Conservation (phyloP, 768 basidiomycete genomes). For the Boletus patriciae region DNA sequence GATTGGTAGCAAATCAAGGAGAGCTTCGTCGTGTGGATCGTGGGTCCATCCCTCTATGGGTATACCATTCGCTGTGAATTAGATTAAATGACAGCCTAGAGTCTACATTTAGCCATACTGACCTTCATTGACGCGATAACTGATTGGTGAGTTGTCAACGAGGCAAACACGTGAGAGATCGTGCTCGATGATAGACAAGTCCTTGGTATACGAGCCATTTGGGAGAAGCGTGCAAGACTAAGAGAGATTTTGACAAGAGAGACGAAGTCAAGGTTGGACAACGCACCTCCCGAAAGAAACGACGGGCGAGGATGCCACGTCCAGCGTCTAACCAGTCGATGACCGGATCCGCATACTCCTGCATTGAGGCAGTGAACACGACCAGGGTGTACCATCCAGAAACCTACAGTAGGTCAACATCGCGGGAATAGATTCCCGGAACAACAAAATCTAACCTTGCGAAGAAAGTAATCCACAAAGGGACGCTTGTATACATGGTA, state of each 20-base stretch:
- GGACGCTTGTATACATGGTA: slow-evolving; percentile 99
- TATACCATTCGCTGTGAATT: slow-evolving; percentile 83
- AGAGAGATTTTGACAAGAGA: background rate
- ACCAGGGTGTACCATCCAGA: slow-evolving; percentile 98
- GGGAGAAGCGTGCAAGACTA: slow-evolving; percentile 91
- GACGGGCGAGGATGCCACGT: slow-evolving; percentile 82
- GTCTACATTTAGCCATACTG: slow-evolving; percentile 22
- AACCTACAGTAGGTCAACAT: slow-evolving; percentile 55
- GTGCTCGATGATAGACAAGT: slow-evolving; percentile 80
- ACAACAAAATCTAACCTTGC: slow-evolving; percentile 59
- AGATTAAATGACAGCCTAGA: slow-evolving; percentile 1
- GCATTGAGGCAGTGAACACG: slow-evolving; percentile 98
- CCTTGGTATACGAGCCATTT: slow-evolving; percentile 94
- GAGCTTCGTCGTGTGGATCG: slow-evolving; percentile 93
- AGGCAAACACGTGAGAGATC: slow-evolving; percentile 94
- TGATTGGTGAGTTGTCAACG: slow-evolving; percentile 93
- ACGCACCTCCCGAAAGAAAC: slow-evolving; percentile 90
- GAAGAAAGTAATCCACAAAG: slow-evolving; percentile 92
- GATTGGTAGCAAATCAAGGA: slow-evolving; percentile 92
- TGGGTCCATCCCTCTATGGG: slow-evolving; percentile 99
- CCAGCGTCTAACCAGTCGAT: slow-evolving; percentile 99
- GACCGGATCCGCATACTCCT: slow-evolving; percentile 98
- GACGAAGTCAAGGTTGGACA: background rate
- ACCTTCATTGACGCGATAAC: slow-evolving; percentile 94
- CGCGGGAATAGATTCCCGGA: background rate